These are phyloP conservation scores for Oryza meyeriana DNA, from an alignment of 176 grass and related monocot species.

Conservation along the genomic window DNA sequence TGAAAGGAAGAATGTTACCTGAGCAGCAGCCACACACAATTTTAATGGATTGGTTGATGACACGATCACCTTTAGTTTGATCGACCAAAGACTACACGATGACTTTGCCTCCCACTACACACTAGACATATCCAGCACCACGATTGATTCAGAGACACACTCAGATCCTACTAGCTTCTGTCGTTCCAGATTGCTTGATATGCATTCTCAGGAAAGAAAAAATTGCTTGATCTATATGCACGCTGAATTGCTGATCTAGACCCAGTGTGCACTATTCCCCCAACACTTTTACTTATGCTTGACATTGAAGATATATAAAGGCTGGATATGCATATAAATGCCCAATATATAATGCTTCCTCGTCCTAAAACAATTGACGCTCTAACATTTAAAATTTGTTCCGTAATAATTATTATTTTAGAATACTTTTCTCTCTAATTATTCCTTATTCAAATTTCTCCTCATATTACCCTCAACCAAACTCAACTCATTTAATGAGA, in stretches of 20 bases:
- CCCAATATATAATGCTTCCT: too few species aligned
- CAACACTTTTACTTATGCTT: background rate
- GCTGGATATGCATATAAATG: too few species aligned
- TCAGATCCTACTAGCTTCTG: conserved; percentile 38
- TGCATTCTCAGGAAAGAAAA: background rate
- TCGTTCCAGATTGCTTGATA: conserved; percentile 2
- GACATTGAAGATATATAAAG: background rate
- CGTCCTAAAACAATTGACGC: too few species aligned
- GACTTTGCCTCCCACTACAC: conserved; percentile 27
- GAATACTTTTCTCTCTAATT: too few species aligned
- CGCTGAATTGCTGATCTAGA: too few species aligned
- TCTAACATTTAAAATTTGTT: too few species aligned
- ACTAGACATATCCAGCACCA: conserved; percentile 4
- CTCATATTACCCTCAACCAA: too few species aligned
- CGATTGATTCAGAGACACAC: conserved; percentile 27
- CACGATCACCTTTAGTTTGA: conserved; percentile 10
- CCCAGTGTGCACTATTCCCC: background rate
- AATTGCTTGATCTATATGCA: background rate
- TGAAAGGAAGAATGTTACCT: background rate
- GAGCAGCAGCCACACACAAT: background rate
- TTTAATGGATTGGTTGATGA: background rate
- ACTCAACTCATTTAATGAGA: too few species aligned
- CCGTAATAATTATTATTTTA: too few species aligned
- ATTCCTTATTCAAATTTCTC: too few species aligned
- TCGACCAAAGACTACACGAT: conserved; percentile 5